These are phyloP conservation scores for Centrapalus pauciflorus DNA, from an alignment of 129 eudicot genomes.

Conservation along the genomic window DNA sequence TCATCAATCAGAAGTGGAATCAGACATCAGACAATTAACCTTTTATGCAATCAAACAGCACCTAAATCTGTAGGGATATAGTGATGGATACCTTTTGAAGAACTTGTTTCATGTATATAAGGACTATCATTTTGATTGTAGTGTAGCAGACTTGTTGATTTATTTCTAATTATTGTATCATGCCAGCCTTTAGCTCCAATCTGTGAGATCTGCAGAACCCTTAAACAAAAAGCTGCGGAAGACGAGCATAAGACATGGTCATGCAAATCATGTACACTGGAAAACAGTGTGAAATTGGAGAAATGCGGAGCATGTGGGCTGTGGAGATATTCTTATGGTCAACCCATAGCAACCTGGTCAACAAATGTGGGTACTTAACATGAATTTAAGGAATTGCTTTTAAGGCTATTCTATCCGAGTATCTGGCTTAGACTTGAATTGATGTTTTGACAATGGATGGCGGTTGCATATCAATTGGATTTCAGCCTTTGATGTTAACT, in stretches of 20 bases:
- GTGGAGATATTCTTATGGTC: slow-evolving; percentile 93
- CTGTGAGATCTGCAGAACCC: slow-evolving; percentile 64
- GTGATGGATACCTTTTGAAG: too few relatives aligned
- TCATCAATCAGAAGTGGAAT: too few relatives aligned
- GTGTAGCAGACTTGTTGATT: neutral
- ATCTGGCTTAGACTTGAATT: too few relatives aligned
- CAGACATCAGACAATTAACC: too few relatives aligned
- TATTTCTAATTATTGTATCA: neutral
- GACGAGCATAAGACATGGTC: slow-evolving; percentile 50
- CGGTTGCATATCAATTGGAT: too few relatives aligned
- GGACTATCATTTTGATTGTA: neutral
- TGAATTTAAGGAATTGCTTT: too few relatives aligned
- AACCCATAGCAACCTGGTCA: slow-evolving; percentile 55
- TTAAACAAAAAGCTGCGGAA: slow-evolving; percentile 47
- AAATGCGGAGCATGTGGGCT: slow-evolving; percentile 77
- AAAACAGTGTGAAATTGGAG: slow-evolving; percentile 55
- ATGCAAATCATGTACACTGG: slow-evolving; percentile 86
- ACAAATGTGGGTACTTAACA: slow-evolving; percentile 72
- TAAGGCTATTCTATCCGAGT: too few relatives aligned
- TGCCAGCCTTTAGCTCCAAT: slow-evolving; percentile 70
- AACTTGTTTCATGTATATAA: too few relatives aligned
- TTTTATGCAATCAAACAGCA: too few relatives aligned
- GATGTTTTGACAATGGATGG: too few relatives aligned
- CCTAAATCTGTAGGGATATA: too few relatives aligned
- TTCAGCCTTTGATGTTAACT: too few relatives aligned